phyloP scores from a whole-genome alignment of 139 green algal species.

The Micromonas commoda region DNA sequence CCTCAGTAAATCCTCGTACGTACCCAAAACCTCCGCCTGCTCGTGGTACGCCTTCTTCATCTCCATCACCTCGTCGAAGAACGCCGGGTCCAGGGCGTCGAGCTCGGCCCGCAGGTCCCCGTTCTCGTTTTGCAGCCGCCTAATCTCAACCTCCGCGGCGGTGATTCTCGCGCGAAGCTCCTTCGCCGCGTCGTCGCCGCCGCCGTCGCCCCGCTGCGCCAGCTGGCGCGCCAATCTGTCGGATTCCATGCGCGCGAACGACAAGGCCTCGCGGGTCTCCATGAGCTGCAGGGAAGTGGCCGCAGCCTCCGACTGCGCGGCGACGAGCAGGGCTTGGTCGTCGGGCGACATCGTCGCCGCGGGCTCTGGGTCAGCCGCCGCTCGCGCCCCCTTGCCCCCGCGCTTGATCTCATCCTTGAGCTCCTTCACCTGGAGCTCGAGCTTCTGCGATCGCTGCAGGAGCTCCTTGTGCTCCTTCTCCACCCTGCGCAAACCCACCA shows the following conservation, averaged over 20 bases:
- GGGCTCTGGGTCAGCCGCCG: not conserved
- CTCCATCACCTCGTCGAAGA: constrained; percentile 74
- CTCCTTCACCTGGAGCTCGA: not conserved
- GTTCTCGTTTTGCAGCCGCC: constrained; percentile 58
- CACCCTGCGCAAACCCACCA: constrained; percentile 21
- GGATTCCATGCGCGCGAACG: not conserved
- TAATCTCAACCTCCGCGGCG: constrained; percentile 41
- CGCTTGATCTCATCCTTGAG: too few species aligned
- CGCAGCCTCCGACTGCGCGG: not conserved
- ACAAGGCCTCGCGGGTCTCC: not conserved
- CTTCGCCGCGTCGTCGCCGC: not conserved
- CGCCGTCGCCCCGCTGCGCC: not conserved
- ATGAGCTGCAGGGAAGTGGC: not conserved
- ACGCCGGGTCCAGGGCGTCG: constrained; percentile 62
- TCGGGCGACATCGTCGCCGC: not conserved
- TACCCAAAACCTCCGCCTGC: constrained; percentile 35
- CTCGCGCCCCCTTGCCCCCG: not conserved
- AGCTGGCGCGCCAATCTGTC: not conserved
- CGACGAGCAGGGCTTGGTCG: not conserved
- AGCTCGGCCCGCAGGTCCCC: constrained; percentile 60
- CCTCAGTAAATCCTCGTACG: constrained; percentile 32
- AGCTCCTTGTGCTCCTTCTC: constrained; percentile 43
- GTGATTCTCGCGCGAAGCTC: not conserved
- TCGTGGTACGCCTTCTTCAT: constrained; percentile 57
- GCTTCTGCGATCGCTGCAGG: constrained; percentile 21